These are phyloP conservation scores for Lipomyces orientalis DNA, from an alignment of 805 yeast genomes.

Conservation along the genomic window DNA sequence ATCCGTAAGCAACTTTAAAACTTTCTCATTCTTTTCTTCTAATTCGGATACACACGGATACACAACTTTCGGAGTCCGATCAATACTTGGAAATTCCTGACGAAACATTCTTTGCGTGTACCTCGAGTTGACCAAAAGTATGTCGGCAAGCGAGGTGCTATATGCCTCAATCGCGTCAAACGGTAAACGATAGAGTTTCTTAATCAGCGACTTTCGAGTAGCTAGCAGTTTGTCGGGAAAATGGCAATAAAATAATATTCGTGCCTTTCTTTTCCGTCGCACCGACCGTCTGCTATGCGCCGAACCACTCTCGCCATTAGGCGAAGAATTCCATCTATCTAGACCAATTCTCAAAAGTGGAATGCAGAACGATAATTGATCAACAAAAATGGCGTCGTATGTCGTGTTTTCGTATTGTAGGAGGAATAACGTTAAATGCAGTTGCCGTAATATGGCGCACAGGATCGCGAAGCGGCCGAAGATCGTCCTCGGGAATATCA, in stretches of 20 bases:
- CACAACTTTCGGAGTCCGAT: slow-evolving; percentile 57
- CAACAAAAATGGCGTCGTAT: slow-evolving; percentile 80
- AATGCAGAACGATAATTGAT: slow-evolving; percentile 83
- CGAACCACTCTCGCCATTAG: background rate
- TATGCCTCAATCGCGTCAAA: slow-evolving; percentile 85
- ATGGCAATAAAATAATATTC: slow-evolving; percentile 88
- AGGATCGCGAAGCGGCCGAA: slow-evolving; percentile 72
- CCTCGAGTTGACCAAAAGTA: slow-evolving; percentile 82
- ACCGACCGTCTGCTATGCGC: background rate
- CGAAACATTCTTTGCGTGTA: slow-evolving; percentile 77
- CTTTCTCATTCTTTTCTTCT: slow-evolving; percentile 17
- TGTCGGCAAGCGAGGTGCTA: slow-evolving; percentile 77
- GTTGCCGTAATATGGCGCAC: slow-evolving; percentile 83
- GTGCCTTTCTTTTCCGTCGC: slow-evolving; percentile 44
- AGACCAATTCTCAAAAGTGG: slow-evolving; percentile 61
- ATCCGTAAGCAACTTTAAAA: slow-evolving; percentile 20
- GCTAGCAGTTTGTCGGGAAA: slow-evolving; percentile 90
- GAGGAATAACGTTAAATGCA: slow-evolving; percentile 59
- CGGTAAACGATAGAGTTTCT: slow-evolving; percentile 74
- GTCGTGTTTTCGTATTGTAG: slow-evolving; percentile 53
- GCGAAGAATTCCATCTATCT: slow-evolving; percentile 2
- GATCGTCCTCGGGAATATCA: slow-evolving; percentile 72
- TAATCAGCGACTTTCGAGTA: slow-evolving; percentile 54
- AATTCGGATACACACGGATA: slow-evolving; percentile 71
- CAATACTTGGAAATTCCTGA: slow-evolving; percentile 57